Evolutionary conservation across 2,329 filamentous ascomycete genomes (phyloP).

Genomic region (Colletotrichum echinochloae): DNA sequence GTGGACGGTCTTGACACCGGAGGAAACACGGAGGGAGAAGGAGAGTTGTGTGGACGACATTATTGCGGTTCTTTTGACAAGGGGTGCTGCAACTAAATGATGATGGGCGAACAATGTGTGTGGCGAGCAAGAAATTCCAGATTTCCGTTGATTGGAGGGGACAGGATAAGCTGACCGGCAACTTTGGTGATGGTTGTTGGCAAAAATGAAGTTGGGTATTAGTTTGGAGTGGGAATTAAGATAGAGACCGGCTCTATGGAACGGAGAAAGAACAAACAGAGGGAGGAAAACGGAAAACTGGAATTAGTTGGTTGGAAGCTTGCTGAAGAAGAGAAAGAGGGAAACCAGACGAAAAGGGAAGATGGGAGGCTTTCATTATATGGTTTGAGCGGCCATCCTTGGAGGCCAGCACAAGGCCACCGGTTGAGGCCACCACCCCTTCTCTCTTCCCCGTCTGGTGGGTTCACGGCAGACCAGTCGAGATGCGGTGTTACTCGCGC

Average conservation of each 20-base stretch:
- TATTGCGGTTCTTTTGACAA: constrained; percentile 57
- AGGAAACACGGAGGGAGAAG: constrained; percentile 95
- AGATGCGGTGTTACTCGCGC: constrained; percentile 37
- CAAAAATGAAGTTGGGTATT: constrained; percentile 46
- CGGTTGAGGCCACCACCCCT: constrained; percentile 16
- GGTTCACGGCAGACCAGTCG: constrained; percentile 24
- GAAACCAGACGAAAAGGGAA: constrained; percentile 53
- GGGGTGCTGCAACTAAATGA: constrained; percentile 48
- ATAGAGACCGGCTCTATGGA: constrained; percentile 68
- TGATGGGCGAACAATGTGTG: constrained; percentile 44
- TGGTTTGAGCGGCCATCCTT: constrained; percentile 34
- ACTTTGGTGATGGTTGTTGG: constrained; percentile 46
- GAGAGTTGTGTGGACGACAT: constrained; percentile 95
- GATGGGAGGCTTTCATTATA: constrained; percentile 51
- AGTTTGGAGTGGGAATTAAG: constrained; percentile 42
- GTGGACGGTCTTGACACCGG: constrained; percentile 97
- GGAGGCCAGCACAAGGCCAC: constrained; percentile 33
- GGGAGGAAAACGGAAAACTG: constrained; percentile 64
- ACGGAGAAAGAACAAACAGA: constrained; percentile 54
- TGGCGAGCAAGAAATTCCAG: constrained; percentile 69
- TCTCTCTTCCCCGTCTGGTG: constrained; percentile 10
- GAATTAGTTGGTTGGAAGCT: constrained; percentile 68
- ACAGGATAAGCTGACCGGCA: constrained; percentile 57
- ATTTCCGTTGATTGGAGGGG: constrained; percentile 58
- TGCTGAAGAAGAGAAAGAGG: constrained; percentile 71